These are phyloP conservation scores for Ananas comosus DNA, from an alignment of 176 grass and related monocot genomes.

Conservation along the genomic window DNA sequence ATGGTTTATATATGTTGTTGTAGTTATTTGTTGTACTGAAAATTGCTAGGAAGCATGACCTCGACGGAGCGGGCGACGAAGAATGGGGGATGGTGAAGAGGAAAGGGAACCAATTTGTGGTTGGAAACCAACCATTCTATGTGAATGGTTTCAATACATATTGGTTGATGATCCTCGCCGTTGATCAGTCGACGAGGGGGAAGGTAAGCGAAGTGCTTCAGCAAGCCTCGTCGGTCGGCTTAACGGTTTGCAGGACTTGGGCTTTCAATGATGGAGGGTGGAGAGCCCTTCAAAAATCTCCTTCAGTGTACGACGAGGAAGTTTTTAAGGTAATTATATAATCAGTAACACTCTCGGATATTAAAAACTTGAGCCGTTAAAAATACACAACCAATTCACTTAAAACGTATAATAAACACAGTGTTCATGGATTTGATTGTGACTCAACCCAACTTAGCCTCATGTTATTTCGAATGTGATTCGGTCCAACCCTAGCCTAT, in stretches of 20 bases:
- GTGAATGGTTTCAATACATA: constrained; percentile 73
- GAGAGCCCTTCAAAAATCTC: constrained; percentile 65
- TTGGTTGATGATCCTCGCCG: constrained; percentile 68
- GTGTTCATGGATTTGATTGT: too few relatives aligned
- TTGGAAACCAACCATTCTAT: constrained; percentile 44
- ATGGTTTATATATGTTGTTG: background rate
- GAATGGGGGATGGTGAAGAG: constrained; percentile 44
- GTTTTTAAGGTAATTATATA: constrained; percentile 44
- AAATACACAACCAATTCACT: background rate
- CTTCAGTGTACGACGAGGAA: constrained; percentile 54
- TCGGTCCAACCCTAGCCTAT: too few relatives aligned
- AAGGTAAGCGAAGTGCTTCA: constrained; percentile 57
- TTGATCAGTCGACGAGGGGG: constrained; percentile 41
- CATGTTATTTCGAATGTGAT: too few relatives aligned
- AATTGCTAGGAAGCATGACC: constrained; percentile 2
- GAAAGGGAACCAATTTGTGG: constrained; percentile 41
- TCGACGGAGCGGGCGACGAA: background rate
- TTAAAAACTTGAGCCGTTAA: background rate
- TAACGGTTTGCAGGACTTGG: constrained; percentile 67
- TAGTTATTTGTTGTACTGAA: background rate
- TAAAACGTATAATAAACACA: too few relatives aligned
- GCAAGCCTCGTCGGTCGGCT: constrained; percentile 39
- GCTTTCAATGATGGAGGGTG: constrained; percentile 64
- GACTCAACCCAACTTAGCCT: too few relatives aligned
- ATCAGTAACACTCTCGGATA: background rate